These are phyloP conservation scores for Agapanthus africanus DNA, from an alignment of 106 monocot genomes.

Conservation along the genomic window DNA sequence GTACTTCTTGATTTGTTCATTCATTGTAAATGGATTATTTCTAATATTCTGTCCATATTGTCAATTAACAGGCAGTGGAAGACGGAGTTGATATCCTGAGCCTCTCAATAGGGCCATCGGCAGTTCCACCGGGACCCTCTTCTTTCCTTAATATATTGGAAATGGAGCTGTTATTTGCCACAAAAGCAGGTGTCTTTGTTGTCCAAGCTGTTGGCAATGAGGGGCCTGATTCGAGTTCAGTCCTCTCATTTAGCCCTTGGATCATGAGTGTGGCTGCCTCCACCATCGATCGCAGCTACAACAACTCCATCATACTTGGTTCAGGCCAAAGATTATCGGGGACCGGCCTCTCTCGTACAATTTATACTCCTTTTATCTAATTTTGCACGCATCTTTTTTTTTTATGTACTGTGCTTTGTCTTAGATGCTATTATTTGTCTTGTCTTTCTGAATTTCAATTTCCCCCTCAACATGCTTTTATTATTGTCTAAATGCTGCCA, in stretches of 20 bases:
- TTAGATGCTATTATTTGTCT: background rate
- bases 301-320: slow-evolving; percentile 44
- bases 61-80: slow-evolving; percentile 58
- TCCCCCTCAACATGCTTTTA: background rate
- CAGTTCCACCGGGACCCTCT: slow-evolving; percentile 46
- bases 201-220: slow-evolving; percentile 76
- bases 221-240: slow-evolving; percentile 39
- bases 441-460: background rate
- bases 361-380: background rate
- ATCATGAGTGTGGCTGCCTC: slow-evolving; percentile 70
- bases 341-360: slow-evolving; percentile 43
- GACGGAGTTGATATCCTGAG: slow-evolving; percentile 76
- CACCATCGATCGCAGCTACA: slow-evolving; percentile 60
- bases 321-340: slow-evolving; percentile 36
- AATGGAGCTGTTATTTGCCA: slow-evolving; percentile 56
- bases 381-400: background rate
- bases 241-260: slow-evolving; percentile 89
- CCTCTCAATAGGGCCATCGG: slow-evolving; percentile 51
- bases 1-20: no score
- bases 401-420: background rate
- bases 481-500: background rate
- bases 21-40: background rate
- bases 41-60: background rate
- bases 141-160: slow-evolving; percentile 68
- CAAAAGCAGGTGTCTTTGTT: slow-evolving; percentile 62